Conservation (phyloP, 2,329 filamentous ascomycete species). For the Magnaporthales sp. region DNA sequence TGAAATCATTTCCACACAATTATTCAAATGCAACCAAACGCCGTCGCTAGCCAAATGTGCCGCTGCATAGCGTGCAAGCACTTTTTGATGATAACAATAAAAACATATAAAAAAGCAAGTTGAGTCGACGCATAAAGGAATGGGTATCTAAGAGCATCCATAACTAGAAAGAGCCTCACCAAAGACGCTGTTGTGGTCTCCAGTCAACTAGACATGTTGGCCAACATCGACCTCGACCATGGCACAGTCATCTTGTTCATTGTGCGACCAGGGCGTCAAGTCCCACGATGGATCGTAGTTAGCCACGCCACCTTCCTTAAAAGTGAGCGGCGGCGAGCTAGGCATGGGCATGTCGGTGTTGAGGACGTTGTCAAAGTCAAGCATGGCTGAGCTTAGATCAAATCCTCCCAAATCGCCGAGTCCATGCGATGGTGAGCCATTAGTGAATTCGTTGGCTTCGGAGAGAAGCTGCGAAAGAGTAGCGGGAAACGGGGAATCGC, state of each 20-base stretch:
- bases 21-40: neutral
- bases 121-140: conserved; percentile 11
- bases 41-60: neutral
- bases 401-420: conserved; percentile 25
- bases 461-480: conserved; percentile 57
- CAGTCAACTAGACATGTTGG: neutral
- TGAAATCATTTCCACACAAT: neutral
- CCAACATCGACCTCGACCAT: neutral
- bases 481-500: conserved; percentile 50
- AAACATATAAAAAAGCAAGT: conserved; percentile 12
- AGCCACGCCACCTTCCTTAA: conserved; percentile 12
- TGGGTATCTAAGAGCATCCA: conserved; percentile 12
- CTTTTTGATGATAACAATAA: neutral
- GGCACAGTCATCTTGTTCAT: conserved; percentile 1
- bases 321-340: conserved; percentile 35
- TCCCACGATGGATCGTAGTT: conserved; percentile 13
- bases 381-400: conserved; percentile 9
- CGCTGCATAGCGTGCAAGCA: neutral
- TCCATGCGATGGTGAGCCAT: conserved; percentile 25
- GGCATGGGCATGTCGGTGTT: conserved; percentile 35
- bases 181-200: neutral
- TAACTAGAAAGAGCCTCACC: neutral
- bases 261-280: conserved; percentile 13
- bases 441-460: conserved; percentile 39
- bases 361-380: conserved; percentile 41